A percentile compares a stretch with the other conserved stretches of the same genome.
phyloP scores from a whole-genome alignment of 495 filamentous ascomycete species.

The Mycothermus thermophilus region DNA sequence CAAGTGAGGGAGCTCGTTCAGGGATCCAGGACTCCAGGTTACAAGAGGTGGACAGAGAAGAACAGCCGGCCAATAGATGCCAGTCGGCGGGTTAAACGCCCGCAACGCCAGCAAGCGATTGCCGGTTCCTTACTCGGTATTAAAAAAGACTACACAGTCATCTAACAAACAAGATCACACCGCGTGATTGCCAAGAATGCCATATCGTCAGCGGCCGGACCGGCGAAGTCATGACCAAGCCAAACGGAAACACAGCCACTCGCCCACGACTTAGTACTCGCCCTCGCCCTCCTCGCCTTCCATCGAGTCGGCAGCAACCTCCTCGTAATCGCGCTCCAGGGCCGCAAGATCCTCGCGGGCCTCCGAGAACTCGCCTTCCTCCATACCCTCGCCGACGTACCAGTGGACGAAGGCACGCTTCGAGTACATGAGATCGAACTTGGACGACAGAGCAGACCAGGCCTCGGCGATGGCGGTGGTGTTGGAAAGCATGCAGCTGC shows the following conservation, averaged over 20 bases:
- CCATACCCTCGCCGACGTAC: constrained; percentile 99
- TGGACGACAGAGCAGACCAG: constrained; percentile 92
- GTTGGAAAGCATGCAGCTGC: constrained; percentile 96
- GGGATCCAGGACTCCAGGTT: no score
- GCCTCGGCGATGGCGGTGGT: constrained; percentile 98
- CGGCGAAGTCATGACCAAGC: constrained; percentile 11
- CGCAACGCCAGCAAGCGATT: neutral
- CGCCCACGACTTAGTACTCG: constrained; percentile 61
- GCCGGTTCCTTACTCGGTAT: constrained; percentile 11
- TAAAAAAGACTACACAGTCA: constrained; percentile 23
- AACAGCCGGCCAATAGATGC: no score
- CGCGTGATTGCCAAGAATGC: constrained; percentile 20
- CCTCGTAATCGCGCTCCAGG: constrained; percentile 97
- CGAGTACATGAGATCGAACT: constrained; percentile 99
- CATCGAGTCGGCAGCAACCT: constrained; percentile 91
- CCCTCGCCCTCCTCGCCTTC: constrained; percentile 83
- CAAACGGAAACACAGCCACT: constrained; percentile 7
- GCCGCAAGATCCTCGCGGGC: constrained; percentile 96
- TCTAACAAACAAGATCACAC: constrained; percentile 19
- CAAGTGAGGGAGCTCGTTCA: no score
- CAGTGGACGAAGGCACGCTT: constrained; percentile 99
- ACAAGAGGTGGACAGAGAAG: no score
- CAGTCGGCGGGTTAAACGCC: no score
- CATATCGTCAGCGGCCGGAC: constrained; percentile 14
- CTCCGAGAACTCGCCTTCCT: constrained; percentile 99